Evolutionary conservation across 78 protist species (phyloP).

Genomic region (Dictyostelium capitatum): DNA sequence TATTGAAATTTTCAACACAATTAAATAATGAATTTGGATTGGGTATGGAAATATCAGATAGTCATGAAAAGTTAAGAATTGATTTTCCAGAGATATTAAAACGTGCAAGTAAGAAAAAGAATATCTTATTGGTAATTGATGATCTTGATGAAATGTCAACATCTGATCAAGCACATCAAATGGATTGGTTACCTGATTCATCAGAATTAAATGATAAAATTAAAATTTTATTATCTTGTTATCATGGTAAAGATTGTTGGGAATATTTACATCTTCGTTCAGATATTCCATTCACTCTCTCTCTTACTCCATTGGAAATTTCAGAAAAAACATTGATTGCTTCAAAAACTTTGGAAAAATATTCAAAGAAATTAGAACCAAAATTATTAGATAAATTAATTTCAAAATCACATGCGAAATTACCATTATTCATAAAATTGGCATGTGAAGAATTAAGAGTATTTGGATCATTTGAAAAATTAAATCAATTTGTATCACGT

Average conservation of each 20-base stretch:
- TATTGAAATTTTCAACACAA: slow-evolving; percentile 19
- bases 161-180: slow-evolving; percentile 58
- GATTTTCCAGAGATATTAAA: slow-evolving; percentile 34
- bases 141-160: slow-evolving; percentile 42
- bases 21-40: not conserved
- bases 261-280: slow-evolving; percentile 57
- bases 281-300: slow-evolving; percentile 54
- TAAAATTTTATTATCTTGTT: slow-evolving; percentile 23
- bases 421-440: slow-evolving; percentile 59
- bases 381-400: slow-evolving; percentile 45
- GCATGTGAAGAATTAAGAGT: slow-evolving; percentile 66
- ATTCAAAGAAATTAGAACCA: slow-evolving; percentile 26
- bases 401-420: slow-evolving; percentile 53
- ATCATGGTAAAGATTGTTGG: slow-evolving; percentile 71
- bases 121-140: slow-evolving; percentile 44
- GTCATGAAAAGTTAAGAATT: slow-evolving; percentile 38
- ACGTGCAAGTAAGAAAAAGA: not conserved
- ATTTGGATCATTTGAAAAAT: slow-evolving; percentile 65
- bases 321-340: slow-evolving; percentile 23
- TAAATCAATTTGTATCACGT: slow-evolving; percentile 4
- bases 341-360: slow-evolving; percentile 25
- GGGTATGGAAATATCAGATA: slow-evolving; percentile 8
- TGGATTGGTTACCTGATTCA: slow-evolving; percentile 78
- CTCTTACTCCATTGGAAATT: slow-evolving; percentile 40
- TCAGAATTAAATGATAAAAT: not conserved